phyloP scores from a whole-genome alignment of 148 eudicot genomes.

The Rheum nobile region DNA sequence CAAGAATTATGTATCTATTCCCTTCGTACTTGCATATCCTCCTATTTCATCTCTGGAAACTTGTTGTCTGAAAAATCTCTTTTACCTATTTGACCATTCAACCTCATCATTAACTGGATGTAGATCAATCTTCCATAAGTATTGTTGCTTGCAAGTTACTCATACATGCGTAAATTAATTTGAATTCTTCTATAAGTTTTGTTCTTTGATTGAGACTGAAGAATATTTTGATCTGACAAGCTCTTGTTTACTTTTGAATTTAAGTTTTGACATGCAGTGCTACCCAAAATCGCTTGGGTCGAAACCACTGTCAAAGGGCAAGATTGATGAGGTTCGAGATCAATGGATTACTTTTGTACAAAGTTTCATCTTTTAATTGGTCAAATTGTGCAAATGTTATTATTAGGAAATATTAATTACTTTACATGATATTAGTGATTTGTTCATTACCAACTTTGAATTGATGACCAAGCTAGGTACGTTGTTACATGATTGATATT shows the following conservation, averaged over 20 bases:
- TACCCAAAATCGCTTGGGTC: too few species aligned
- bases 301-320: too few species aligned
- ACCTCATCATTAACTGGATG: background rate
- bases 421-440: too few species aligned
- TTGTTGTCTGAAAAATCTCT: background rate
- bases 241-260: background rate
- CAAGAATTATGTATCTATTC: background rate
- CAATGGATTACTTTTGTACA: too few species aligned
- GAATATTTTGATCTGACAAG: background rate
- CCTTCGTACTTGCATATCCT: background rate
- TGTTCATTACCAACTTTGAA: too few species aligned
- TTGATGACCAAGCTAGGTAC: too few species aligned
- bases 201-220: constrained; percentile 39
- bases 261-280: background rate
- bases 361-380: too few species aligned
- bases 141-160: background rate
- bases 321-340: too few species aligned
- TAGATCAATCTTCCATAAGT: background rate
- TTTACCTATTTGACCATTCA: background rate
- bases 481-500: too few species aligned
- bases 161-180: background rate
- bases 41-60: background rate
- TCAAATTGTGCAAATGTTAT: too few species aligned
- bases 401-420: too few species aligned
- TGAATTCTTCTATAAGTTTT: background rate